Evolutionary conservation across 2,329 filamentous ascomycete species (phyloP), one percentile per base, ranked within the genome.

Genomic region (Fusarium nanum): DNA sequence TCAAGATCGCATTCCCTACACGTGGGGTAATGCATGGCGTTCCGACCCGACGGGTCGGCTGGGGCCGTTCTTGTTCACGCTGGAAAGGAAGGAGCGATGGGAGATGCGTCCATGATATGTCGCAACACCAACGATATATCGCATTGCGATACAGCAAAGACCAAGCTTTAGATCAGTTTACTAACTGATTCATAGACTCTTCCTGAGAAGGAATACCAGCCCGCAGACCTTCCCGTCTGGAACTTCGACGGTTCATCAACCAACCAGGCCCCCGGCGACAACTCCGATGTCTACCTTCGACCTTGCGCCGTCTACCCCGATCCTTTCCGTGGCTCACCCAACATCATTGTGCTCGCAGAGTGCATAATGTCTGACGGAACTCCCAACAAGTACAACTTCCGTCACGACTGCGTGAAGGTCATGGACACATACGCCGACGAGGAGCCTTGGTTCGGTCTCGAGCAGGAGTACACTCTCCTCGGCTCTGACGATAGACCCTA

Each of bases 311-410:
- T 94, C 84, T 98, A 89, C 89, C 92, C 93, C 75, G 94, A 97
- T 73, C 95, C 95, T 66, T 95, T 98, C 91, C 92, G 94, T 75
- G 88, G 90, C 68, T 89, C 89, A 66, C 92, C 94, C 83, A 98
- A 98, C 88, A 92, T 98, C 82, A 89, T 98, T 76, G 95, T 98
- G 77, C 92, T 98, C 78, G 89, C 91, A 80, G 95, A 98, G 87
- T 97, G 93, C 83, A 98, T 93, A 92, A 94, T 95, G 80, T 86
- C 92, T 73, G 94, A 98, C 83, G 94, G 94, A 79, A 93, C 90
- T 70, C 96, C 96, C 83, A 99, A 98, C 91, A 94, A 97, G 84
- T 98, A 89, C 92, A 99, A 99, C 92, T 93, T 91, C 91, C 93
- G 96, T 75, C 92, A 98, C 81, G 95, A 98, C 78, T 92, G 91